These are phyloP conservation scores for Talaromyces sp. DNA, from an alignment of 2,329 filamentous ascomycete species.

Conservation along the genomic window DNA sequence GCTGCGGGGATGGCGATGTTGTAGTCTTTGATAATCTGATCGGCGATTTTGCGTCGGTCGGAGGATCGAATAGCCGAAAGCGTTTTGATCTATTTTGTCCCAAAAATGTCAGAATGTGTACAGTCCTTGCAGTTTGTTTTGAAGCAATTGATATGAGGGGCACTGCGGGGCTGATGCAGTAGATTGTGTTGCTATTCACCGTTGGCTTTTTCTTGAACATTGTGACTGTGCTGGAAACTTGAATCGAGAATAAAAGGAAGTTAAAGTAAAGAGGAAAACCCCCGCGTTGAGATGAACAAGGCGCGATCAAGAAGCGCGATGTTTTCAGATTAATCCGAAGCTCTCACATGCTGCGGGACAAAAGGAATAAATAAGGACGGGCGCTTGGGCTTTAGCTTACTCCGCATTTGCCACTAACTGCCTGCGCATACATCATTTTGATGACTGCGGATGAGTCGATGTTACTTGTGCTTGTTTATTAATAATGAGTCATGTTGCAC, in stretches of 20 bases:
- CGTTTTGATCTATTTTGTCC: conserved; percentile 54
- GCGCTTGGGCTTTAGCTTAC: background rate
- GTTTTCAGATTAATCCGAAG: background rate
- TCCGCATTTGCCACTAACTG: background rate
- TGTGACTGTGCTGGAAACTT: background rate
- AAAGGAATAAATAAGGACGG: background rate
- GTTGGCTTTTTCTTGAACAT: conserved; percentile 57
- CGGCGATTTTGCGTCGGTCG: conserved; percentile 61
- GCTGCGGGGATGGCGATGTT: conserved; percentile 44
- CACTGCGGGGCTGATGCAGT: background rate
- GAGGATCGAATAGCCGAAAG: conserved; percentile 62
- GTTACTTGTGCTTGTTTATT: background rate
- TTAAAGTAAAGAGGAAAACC: background rate
- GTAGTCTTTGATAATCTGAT: conserved; percentile 62
- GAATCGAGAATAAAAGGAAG: background rate
- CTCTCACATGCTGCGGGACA: background rate
- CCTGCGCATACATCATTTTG: background rate
- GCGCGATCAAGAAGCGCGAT: background rate
- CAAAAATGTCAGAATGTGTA: conserved; percentile 3
- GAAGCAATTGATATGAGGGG: background rate
- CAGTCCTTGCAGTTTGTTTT: background rate
- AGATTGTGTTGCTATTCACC: conserved; percentile 20
- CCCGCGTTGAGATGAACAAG: background rate
- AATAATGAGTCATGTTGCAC: background rate
- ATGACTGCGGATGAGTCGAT: conserved; percentile 9